Evolutionary conservation across 257 asterid species (phyloP).

Genomic region (Mitragyna speciosa): DNA sequence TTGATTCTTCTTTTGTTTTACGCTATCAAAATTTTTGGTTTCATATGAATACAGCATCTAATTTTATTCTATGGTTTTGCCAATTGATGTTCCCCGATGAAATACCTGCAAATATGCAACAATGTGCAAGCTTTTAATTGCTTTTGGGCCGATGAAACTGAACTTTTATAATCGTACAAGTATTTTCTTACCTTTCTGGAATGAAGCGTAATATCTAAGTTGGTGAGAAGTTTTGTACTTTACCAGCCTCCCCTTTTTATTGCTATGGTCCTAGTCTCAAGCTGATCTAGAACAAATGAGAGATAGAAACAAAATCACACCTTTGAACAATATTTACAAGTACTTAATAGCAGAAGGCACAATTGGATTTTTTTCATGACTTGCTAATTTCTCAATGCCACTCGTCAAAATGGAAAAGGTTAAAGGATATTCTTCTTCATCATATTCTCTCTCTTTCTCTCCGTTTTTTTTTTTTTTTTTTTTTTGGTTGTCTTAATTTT

Average conservation of each 20-base stretch:
- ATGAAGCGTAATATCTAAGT: neutral
- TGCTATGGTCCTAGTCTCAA: neutral
- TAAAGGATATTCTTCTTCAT: neutral
- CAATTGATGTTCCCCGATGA: neutral
- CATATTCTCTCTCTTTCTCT: no score
- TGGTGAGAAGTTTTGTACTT: neutral
- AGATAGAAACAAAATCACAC: neutral
- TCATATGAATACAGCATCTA: neutral
- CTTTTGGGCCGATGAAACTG: conserved; percentile 1
- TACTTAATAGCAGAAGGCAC: neutral
- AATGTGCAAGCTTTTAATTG: neutral
- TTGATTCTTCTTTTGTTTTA: neutral
- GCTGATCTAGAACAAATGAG: neutral
- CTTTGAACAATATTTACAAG: neutral
- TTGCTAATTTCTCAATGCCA: neutral
- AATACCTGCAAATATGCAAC: neutral
- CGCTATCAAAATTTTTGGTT: neutral
- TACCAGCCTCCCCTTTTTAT: neutral
- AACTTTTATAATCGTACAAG: neutral
- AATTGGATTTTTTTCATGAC: neutral
- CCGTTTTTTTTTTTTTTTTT: no score
- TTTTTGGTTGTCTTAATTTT: neutral
- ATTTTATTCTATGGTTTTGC: neutral
- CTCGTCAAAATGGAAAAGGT: neutral
- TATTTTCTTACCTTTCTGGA: neutral